Evolutionary conservation across 2,329 filamentous ascomycete species (phyloP).

Genomic region (Aspergillus costaricaensis): DNA sequence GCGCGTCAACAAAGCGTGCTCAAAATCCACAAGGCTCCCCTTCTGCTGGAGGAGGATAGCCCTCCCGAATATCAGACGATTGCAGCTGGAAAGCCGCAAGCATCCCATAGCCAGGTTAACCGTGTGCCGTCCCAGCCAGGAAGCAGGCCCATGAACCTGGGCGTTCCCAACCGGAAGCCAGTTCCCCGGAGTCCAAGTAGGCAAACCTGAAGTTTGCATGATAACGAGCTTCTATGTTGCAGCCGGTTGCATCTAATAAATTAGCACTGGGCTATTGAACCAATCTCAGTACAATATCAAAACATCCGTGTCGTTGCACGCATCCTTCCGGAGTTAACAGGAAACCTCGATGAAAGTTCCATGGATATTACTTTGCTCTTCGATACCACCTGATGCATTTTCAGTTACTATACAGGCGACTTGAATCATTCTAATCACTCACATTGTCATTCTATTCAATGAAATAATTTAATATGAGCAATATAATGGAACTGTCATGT

Average conservation of each 20-base stretch:
- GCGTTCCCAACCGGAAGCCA: slow-evolving; percentile 42
- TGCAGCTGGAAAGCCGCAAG: slow-evolving; percentile 22
- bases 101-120: slow-evolving; percentile 15
- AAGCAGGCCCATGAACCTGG: slow-evolving; percentile 37
- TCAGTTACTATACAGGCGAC: not conserved
- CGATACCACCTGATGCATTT: not conserved
- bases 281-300: not conserved
- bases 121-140: slow-evolving; percentile 27
- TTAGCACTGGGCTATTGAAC: not conserved
- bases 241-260: not conserved
- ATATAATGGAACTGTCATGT: not conserved
- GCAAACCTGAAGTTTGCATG: not conserved
- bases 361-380: not conserved
- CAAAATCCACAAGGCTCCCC: slow-evolving; percentile 30
- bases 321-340: not conserved
- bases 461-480: not conserved
- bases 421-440: not conserved
- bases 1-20: slow-evolving; percentile 36
- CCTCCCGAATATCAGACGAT: slow-evolving; percentile 35
- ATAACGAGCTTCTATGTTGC: not conserved
- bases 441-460: not conserved
- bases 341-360: not conserved
- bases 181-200: slow-evolving; percentile 34
- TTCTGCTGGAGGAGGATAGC: slow-evolving; percentile 28
- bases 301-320: not conserved